Conservation (phyloP, 352 stramenopile genomes). For the Phytopythium chamaehyphon region DNA sequence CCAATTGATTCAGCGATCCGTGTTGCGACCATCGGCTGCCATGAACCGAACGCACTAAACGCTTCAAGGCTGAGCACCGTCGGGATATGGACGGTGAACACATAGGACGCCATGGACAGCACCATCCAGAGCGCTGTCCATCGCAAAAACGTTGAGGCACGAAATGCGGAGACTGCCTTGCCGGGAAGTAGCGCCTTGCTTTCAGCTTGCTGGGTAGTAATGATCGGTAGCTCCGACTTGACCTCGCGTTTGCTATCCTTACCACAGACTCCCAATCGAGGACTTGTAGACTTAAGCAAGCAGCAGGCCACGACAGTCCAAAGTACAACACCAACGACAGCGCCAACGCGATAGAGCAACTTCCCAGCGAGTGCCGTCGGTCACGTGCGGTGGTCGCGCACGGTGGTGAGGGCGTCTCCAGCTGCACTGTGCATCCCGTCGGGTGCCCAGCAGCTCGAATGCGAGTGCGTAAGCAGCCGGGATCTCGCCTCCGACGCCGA, state of each 20-base stretch:
- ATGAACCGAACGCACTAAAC: constrained; percentile 2
- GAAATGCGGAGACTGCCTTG: not conserved
- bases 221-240: not conserved
- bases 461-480: not conserved
- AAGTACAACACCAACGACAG: not conserved
- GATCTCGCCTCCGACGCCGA: constrained; percentile 3
- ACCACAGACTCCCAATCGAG: too few relatives aligned
- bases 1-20: not conserved
- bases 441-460: constrained; percentile 1
- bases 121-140: not conserved
- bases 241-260: not conserved
- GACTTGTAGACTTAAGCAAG: not conserved
- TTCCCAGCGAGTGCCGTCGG: not conserved
- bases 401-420: not conserved
- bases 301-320: not conserved
- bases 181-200: not conserved
- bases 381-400: not conserved
- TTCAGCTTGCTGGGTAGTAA: not conserved
- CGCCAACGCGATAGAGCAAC: constrained; percentile 1
- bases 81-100: constrained; percentile 3
- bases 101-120: constrained; percentile 3
- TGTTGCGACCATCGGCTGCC: not conserved
- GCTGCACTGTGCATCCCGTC: not conserved
- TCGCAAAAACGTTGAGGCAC: not conserved
- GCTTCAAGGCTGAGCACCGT: constrained; percentile 2